These are phyloP conservation scores for Pontederia crassipes DNA, from an alignment of 176 grass and related monocot genomes.

Conservation along the genomic window DNA sequence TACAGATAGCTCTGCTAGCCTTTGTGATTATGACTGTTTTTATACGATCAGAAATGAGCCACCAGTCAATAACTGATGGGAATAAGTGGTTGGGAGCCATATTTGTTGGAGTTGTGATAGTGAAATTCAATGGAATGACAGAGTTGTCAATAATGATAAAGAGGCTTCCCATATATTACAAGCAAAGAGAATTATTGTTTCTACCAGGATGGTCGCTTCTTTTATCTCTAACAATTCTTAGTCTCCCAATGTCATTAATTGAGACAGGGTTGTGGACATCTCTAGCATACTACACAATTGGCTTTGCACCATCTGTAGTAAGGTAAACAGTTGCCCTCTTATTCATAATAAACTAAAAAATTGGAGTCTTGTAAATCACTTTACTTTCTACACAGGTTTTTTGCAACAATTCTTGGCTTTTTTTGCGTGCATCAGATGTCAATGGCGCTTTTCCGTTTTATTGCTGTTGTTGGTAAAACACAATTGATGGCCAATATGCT, in stretches of 20 bases:
- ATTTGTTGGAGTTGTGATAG: conserved; percentile 53
- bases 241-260: conserved; percentile 58
- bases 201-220: conserved; percentile 83
- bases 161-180: conserved; percentile 72
- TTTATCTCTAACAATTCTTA: conserved; percentile 62
- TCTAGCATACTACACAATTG: conserved; percentile 81
- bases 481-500: conserved; percentile 79
- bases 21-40: conserved; percentile 77
- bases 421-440: conserved; percentile 84
- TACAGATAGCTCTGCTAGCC: conserved; percentile 69
- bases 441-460: conserved; percentile 61
- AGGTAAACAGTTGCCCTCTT: conserved; percentile 30
- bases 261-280: conserved; percentile 74
- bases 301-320: conserved; percentile 59
- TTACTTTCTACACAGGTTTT: conserved; percentile 33
- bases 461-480: conserved; percentile 71
- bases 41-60: conserved; percentile 63
- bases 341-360: too few relatives aligned
- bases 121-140: conserved; percentile 92
- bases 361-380: too few relatives aligned
- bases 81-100: conserved; percentile 79
- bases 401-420: conserved; percentile 69
- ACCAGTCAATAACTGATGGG: conserved; percentile 52
- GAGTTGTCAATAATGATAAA: conserved; percentile 89
- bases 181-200: conserved; percentile 65